Conservation (phyloP, 257 asterid species). For the Fraxinus cuspidata region DNA sequence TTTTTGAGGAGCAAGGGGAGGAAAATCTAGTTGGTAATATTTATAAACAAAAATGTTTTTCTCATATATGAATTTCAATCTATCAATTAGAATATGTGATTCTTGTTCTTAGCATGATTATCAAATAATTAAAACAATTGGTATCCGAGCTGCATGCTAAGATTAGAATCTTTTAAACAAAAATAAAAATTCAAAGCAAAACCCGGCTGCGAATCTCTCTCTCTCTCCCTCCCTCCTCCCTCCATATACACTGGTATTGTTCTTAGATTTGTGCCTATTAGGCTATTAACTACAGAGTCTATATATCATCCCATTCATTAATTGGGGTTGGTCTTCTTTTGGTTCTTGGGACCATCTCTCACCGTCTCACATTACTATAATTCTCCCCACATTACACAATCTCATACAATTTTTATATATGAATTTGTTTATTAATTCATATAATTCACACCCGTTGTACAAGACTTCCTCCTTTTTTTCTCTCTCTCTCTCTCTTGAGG, state of each 20-base stretch:
- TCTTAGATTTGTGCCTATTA: conserved; percentile 27
- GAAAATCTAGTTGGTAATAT: too few relatives aligned
- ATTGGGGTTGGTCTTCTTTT: conserved; percentile 30
- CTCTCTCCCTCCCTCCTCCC: conserved; percentile 17
- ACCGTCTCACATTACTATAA: conserved; percentile 47
- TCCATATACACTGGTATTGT: conserved; percentile 46
- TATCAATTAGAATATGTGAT: too few relatives aligned
- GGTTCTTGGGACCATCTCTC: conserved; percentile 52
- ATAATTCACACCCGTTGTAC: conserved; percentile 32
- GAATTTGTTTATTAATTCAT: conserved; percentile 24
- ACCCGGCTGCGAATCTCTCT: conserved; percentile 46
- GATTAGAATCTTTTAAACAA: too few relatives aligned
- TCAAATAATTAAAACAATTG: too few relatives aligned
- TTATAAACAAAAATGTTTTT: too few relatives aligned
- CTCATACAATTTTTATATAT: conserved; percentile 22
- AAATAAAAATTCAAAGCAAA: too few relatives aligned
- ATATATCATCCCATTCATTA: conserved; percentile 19
- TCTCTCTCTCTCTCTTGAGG: conserved; percentile 33
- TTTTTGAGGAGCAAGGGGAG: too few relatives aligned
- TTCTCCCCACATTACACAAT: conserved; percentile 26
- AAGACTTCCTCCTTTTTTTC: conserved; percentile 32
- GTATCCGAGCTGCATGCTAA: too few relatives aligned
- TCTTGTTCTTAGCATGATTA: too few relatives aligned
- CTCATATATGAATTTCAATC: too few relatives aligned
- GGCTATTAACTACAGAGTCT: conserved; percentile 23